These are phyloP conservation scores for Microthyrium microscopicum DNA, from an alignment of 2,329 filamentous ascomycete species.

Conservation along the genomic window DNA sequence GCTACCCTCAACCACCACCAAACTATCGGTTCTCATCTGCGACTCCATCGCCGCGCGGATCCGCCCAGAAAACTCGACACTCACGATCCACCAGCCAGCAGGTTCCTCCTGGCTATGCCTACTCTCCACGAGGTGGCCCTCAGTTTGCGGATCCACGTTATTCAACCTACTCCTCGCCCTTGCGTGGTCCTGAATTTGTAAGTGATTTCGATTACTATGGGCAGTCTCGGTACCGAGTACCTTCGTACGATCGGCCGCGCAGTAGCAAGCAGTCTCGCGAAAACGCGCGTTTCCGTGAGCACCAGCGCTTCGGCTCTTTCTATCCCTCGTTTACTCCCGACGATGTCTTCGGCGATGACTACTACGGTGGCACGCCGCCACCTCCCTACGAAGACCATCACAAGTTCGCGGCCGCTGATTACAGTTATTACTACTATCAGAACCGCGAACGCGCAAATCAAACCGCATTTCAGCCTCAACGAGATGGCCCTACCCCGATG, in stretches of 20 bases:
- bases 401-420: constrained; percentile 40
- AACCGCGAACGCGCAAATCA: no score
- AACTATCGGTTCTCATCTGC: constrained; percentile 31
- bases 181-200: constrained; percentile 43
- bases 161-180: constrained; percentile 20
- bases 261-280: constrained; percentile 8
- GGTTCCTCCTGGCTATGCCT: constrained; percentile 28
- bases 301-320: constrained; percentile 20
- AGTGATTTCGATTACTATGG: constrained; percentile 37
- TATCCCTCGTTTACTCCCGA: constrained; percentile 35
- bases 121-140: constrained; percentile 20
- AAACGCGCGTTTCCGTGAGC: constrained; percentile 18
- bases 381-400: constrained; percentile 36
- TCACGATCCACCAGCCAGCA: constrained; percentile 40
- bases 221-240: constrained; percentile 18
- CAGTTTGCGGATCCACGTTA: constrained; percentile 23
- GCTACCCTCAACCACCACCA: constrained; percentile 38
- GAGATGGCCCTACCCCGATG: constrained; percentile 24
- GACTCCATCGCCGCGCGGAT: constrained; percentile 29
- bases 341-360: constrained; percentile 38
- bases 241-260: constrained; percentile 15
- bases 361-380: constrained; percentile 29
- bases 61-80: constrained; percentile 25
- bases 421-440: constrained; percentile 29
- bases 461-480: constrained; percentile 7